Evolutionary conservation across 176 grass and related monocot species (phyloP), one percentile per base, ranked within the genome.

Genomic region (Miscanthus lutarioriparius): DNA sequence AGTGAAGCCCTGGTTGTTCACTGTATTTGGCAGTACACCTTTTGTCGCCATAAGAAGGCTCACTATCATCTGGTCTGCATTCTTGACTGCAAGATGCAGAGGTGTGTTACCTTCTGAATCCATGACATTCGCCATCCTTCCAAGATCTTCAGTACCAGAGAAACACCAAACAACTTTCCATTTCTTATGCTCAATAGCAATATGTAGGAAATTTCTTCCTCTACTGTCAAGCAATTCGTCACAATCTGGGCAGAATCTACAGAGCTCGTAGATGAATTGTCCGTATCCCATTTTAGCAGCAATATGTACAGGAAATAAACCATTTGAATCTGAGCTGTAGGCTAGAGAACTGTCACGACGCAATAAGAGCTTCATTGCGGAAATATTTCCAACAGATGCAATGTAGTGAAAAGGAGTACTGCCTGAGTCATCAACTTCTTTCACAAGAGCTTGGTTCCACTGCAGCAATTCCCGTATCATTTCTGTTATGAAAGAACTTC

Each of bases 331-430:
- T 19, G 81, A 30, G 12, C 80, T 51, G 39, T 89, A 94, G 30
- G 81, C 88, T 63, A 70, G 28, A 78, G 88, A 88, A 71, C 59
- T 81, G 54, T 91, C 84, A 47, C 22, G 22, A 36, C 80, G 35
- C 66, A 97, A 64, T 78, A 97, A 80, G 26, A 92, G 63, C 40
- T 84, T 87, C 43, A 94, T 11, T 39, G 82, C 76, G 1, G 8
- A 69, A 83, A 83, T 13, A 49, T 91, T 77, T 49, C 86, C 86
- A 77, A 64, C 71, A 32, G 92, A 89, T 28, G 88, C 90, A 69
- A 91, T 82, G 62, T 94, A 97, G 68, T 97, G 92, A 79, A 97
- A 89, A 77, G 92, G 86, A 80, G 84, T 84, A 70, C 92, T 92
- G 49, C 79, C 76, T 22, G 69, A 71, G 51, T 83, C 66, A 43